A percentile compares a stretch with the other conserved stretches of the same genome.
phyloP scores from a whole-genome alignment of 352 stramenopile species.

The Phytophthora pini region DNA sequence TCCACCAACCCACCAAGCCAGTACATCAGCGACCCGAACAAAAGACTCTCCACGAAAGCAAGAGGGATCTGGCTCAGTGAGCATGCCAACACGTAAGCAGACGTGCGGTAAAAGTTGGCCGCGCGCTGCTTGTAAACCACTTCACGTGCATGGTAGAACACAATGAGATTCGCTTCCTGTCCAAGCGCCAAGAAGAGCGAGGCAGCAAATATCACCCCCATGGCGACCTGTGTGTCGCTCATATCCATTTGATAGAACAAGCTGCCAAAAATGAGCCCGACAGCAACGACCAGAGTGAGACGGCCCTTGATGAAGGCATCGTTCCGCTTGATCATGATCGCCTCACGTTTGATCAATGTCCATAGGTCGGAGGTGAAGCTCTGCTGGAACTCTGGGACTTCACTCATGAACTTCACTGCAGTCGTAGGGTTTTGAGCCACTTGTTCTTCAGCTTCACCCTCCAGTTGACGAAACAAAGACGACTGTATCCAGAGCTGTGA shows the following conservation, averaged over 20 bases:
- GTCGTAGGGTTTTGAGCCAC: constrained; percentile 68
- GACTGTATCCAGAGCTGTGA: constrained; percentile 34
- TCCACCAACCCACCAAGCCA: constrained; percentile 72
- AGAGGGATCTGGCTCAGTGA: constrained; percentile 46
- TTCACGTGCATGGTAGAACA: constrained; percentile 78
- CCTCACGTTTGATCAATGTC: constrained; percentile 50
- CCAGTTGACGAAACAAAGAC: constrained; percentile 31
- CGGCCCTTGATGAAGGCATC: constrained; percentile 40
- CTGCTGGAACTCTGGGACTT: constrained; percentile 46
- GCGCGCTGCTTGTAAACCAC: constrained; percentile 44
- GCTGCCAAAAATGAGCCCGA: too few species aligned
- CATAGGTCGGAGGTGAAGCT: constrained; percentile 32
- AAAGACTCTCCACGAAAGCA: constrained; percentile 59
- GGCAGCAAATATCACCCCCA: constrained; percentile 81
- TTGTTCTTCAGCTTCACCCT: constrained; percentile 34
- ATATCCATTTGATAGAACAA: constrained; percentile 30
- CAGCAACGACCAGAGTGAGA: constrained; percentile 4
- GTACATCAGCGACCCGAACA: constrained; percentile 85
- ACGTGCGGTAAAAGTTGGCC: constrained; percentile 57
- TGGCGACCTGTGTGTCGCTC: constrained; percentile 47
- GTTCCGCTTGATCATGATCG: constrained; percentile 58
- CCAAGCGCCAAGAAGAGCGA: constrained; percentile 78
- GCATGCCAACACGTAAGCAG: constrained; percentile 68
- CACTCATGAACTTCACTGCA: too few species aligned
- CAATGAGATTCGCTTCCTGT: constrained; percentile 73